A percentile compares a stretch with the other conserved stretches of the same genome.
These are phyloP conservation scores for Fomitopsis pulvina DNA, from an alignment of 768 basidiomycete genomes.

Conservation along the genomic window DNA sequence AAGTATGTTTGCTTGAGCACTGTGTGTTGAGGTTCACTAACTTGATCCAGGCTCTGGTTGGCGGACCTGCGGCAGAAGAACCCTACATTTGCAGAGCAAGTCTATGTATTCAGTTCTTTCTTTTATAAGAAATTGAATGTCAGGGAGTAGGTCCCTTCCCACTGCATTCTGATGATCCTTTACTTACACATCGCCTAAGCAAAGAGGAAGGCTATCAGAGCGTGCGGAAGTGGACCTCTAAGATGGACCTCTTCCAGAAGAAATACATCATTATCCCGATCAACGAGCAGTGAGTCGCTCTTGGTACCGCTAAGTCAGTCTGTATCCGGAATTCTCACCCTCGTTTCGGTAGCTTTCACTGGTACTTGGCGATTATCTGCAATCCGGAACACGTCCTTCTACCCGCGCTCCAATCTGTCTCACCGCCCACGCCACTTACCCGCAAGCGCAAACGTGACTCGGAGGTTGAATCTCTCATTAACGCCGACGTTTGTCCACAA, in stretches of 20 bases:
- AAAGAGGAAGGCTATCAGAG: slow-evolving; percentile 67
- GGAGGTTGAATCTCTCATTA: no score
- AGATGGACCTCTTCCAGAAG: slow-evolving; percentile 83
- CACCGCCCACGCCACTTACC: slow-evolving; percentile 11
- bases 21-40: neutral
- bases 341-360: slow-evolving; percentile 67
- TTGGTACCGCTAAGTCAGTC: neutral
- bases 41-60: slow-evolving; percentile 57
- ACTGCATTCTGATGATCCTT: neutral
- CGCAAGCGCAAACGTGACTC: slow-evolving; percentile 23
- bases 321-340: neutral
- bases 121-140: slow-evolving; percentile 92
- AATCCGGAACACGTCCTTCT: slow-evolving; percentile 61
- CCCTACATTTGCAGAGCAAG: slow-evolving; percentile 59
- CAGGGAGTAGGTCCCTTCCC: slow-evolving; percentile 42
- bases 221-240: slow-evolving; percentile 92
- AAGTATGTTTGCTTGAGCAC: slow-evolving; percentile 48
- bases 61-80: slow-evolving; percentile 45
- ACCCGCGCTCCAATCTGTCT: slow-evolving; percentile 29
- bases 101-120: slow-evolving; percentile 95
- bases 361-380: slow-evolving; percentile 94
- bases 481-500: neutral
- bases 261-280: slow-evolving; percentile 93
- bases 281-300: slow-evolving; percentile 78
- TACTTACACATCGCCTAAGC: slow-evolving; percentile 25